Evolutionary conservation across 805 yeast species (phyloP).

Genomic region (Kodamaea neixiangensis): DNA sequence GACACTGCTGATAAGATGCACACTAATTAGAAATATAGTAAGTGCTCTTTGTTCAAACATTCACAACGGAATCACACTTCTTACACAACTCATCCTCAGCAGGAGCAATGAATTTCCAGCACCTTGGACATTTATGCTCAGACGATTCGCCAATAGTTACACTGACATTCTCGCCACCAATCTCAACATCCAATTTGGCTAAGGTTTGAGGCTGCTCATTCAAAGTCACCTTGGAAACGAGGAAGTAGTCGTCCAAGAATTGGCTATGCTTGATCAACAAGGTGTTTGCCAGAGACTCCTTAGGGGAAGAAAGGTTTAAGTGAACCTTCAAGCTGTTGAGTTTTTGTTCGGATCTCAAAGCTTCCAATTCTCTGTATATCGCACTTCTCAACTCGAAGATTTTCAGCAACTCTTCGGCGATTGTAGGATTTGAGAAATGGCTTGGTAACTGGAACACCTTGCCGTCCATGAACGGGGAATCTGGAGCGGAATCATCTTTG

Average conservation of each 20-base stretch:
- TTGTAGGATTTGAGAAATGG: constrained; percentile 29
- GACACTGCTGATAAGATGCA: too few species aligned
- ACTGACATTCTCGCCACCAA: constrained; percentile 24
- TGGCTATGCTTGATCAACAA: constrained; percentile 23
- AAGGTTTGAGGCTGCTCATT: constrained; percentile 15
- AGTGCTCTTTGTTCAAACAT: too few species aligned
- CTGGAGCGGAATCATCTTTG: constrained; percentile 29
- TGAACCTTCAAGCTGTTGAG: constrained; percentile 46
- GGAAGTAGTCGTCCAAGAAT: constrained; percentile 48
- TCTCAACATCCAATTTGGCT: background rate
- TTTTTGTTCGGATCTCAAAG: constrained; percentile 53
- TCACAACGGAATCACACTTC: constrained; percentile 58
- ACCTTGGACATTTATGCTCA: constrained; percentile 79
- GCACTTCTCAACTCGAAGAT: constrained; percentile 51
- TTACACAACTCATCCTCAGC: constrained; percentile 57
- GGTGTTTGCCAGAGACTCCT: constrained; percentile 11
- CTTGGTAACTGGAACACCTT: constrained; percentile 40
- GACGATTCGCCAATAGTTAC: constrained; percentile 47
- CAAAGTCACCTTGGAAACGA: constrained; percentile 61
- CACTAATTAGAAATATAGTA: too few species aligned
- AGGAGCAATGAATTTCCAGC: constrained; percentile 79
- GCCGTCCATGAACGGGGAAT: constrained; percentile 51
- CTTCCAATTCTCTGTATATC: constrained; percentile 55
- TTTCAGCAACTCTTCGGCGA: constrained; percentile 46
- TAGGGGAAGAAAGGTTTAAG: constrained; percentile 9